Base-by-base conservation (phyloP, 164 flowering plant genomes). In the Dillenia suffruticosa region DNA sequence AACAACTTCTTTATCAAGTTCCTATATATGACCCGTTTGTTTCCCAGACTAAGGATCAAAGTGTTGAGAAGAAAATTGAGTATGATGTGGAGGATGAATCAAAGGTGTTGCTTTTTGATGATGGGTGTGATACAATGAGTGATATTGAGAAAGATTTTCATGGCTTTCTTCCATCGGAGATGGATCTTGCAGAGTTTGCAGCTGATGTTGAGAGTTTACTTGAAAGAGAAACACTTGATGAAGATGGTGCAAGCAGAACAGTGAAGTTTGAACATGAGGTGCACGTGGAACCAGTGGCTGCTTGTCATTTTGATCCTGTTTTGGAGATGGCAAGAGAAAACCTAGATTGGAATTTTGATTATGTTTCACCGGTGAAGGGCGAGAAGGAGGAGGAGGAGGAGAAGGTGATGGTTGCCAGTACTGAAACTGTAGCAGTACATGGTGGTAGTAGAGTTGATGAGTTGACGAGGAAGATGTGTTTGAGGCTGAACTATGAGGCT, bases 191-290 rank as follows among this genome's bases (percentile, higher is more conserved):
- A 0, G 77, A 78, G 68, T 80, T 82, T 63, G 77, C 83, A 8
- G 83, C 77, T 0, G 83, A 84, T 51, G 84, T 84, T 5, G 86
- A 84, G 68, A 76, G 68, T 62, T 63, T 82, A 24, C 62, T 84
- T 0, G 82, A 80, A 4, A 58, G 46, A 9, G 69, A 67, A 32
- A 32, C 40, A 5, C 47, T 59, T 8, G 75, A 76, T 24, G 75
- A 77, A 9, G 75, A 70, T 10, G 40, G 40, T 32, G 40, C 40
- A 32, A 32, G 40, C 4, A 9, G 50, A 17, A 74, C 73, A 53
- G 72, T 67, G 58, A 76, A 79, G 57, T 78, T 63, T 8, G 79
- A 72, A 5, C 53, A 62, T 24, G 55, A 55, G 12, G 67, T 66
- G 51, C 73, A 57, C 19, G 52, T 50, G 59, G 61, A 70, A 63